These are phyloP conservation scores for Bretschneidera sinensis DNA, from an alignment of 345 rosid species.

Conservation along the genomic window DNA sequence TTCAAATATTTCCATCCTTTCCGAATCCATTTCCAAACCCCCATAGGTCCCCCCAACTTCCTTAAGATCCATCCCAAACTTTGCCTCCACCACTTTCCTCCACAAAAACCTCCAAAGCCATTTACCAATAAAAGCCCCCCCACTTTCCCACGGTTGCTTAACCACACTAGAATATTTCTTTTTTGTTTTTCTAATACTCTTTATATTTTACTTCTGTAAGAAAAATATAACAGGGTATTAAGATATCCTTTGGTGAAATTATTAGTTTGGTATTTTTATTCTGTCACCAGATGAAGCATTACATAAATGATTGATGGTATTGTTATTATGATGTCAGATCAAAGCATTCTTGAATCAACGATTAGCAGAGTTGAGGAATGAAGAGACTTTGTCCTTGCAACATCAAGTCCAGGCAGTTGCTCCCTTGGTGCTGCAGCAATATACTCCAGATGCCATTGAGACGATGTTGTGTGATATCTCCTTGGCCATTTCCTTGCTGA, in stretches of 20 bases:
- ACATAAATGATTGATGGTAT: slow-evolving; percentile 3
- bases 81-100: too few relatives aligned
- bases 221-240: not conserved
- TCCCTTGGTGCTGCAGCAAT: slow-evolving; percentile 87
- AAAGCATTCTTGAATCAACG: slow-evolving; percentile 86
- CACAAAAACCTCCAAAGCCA: too few relatives aligned
- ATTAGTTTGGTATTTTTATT: not conserved
- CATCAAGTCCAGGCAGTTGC: slow-evolving; percentile 92
- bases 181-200: not conserved
- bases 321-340: slow-evolving; percentile 40
- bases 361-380: slow-evolving; percentile 61
- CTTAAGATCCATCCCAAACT: too few relatives aligned
- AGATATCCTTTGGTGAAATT: not conserved
- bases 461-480: slow-evolving; percentile 63
- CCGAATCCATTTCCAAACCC: too few relatives aligned
- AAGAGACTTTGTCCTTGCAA: slow-evolving; percentile 78
- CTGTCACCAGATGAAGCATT: not conserved
- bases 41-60: too few relatives aligned
- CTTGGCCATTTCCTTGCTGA: slow-evolving; percentile 62
- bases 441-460: slow-evolving; percentile 70
- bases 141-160: too few relatives aligned
- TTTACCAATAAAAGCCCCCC: too few relatives aligned
- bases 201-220: not conserved
- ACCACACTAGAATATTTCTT: not conserved
- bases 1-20: too few relatives aligned